Percentiles rank a stretch among this genome's conserved stretches.
Conservation (phyloP, 164 flowering plant species). For the Paratinospora sagittata region DNA sequence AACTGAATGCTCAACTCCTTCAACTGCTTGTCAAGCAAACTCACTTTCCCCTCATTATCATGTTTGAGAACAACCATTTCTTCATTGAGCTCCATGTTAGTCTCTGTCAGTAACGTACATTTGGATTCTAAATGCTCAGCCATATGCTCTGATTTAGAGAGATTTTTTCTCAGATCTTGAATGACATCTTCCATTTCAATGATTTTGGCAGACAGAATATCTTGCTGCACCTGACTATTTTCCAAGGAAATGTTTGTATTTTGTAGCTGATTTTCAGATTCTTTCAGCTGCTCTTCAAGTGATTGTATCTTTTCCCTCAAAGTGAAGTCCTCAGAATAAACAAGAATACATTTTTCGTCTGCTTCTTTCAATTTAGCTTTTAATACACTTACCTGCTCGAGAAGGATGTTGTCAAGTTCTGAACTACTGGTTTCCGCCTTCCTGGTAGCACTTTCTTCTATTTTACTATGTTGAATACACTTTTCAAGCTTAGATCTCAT, state of each 20-base stretch:
- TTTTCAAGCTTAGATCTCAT: constrained; percentile 39
- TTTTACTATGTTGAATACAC: constrained; percentile 23
- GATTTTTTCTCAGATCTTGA: constrained; percentile 35
- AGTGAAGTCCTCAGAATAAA: constrained; percentile 31
- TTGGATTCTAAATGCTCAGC: constrained; percentile 47
- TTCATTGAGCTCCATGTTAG: constrained; percentile 45
- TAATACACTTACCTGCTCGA: constrained; percentile 19
- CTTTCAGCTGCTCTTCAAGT: constrained; percentile 41
- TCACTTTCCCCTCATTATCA: constrained; percentile 39
- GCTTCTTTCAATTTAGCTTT: constrained; percentile 30
- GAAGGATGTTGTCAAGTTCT: constrained; percentile 17
- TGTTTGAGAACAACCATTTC: constrained; percentile 44
- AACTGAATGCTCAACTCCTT: constrained; percentile 33
- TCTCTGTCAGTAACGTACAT: constrained; percentile 35
- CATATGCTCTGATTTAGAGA: constrained; percentile 35
- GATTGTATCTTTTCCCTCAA: constrained; percentile 38
- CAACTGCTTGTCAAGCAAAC: constrained; percentile 40
- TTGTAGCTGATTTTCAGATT: constrained; percentile 30
- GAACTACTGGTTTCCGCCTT: constrained; percentile 24
- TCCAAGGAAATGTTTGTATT: constrained; percentile 25
- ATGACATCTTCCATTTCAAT: constrained; percentile 36
- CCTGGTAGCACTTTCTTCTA: constrained; percentile 28
- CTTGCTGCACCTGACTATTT: constrained; percentile 29
- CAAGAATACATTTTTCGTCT: constrained; percentile 28
- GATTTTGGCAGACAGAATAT: constrained; percentile 21